These are phyloP conservation scores for Geoglossum glabrum DNA, from an alignment of 495 filamentous ascomycete genomes.

Conservation along the genomic window DNA sequence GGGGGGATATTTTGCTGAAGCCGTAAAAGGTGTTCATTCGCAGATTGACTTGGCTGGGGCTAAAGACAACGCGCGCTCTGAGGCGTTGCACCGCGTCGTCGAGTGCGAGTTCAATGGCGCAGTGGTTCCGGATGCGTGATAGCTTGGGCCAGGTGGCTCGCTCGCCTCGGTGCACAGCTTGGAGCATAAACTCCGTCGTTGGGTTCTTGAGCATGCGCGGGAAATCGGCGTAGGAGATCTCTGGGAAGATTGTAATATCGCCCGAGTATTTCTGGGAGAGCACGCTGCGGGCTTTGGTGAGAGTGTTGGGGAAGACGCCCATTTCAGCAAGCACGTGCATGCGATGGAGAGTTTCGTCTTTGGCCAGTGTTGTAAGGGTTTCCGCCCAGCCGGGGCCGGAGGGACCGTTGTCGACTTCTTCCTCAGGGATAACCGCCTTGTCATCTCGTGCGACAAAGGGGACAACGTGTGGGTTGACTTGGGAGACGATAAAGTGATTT, in stretches of 20 bases:
- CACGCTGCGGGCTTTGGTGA: slow-evolving; percentile 63
- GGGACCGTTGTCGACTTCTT: not conserved
- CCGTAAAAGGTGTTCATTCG: slow-evolving; percentile 25
- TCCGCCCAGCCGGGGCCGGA: slow-evolving; percentile 36
- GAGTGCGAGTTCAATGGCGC: slow-evolving; percentile 69
- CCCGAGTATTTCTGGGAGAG: slow-evolving; percentile 81
- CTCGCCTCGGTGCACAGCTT: slow-evolving; percentile 57
- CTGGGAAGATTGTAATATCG: slow-evolving; percentile 87
- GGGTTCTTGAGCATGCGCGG: slow-evolving; percentile 67
- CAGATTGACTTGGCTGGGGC: slow-evolving; percentile 47
- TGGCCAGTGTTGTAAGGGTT: slow-evolving; percentile 52
- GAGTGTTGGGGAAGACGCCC: slow-evolving; percentile 58
- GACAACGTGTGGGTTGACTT: slow-evolving; percentile 86
- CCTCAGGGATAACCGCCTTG: slow-evolving; percentile 21
- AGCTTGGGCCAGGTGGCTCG: slow-evolving; percentile 82
- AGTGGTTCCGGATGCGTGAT: slow-evolving; percentile 59
- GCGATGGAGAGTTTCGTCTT: slow-evolving; percentile 60
- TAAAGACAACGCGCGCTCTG: slow-evolving; percentile 59
- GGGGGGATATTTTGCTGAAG: slow-evolving; percentile 25
- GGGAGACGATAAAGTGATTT: slow-evolving; percentile 94
- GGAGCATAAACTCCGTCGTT: slow-evolving; percentile 71
- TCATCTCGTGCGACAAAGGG: slow-evolving; percentile 67
- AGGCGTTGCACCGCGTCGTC: slow-evolving; percentile 65
- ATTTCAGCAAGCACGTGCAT: slow-evolving; percentile 66
- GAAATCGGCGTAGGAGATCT: slow-evolving; percentile 44